Base-by-base conservation (phyloP, 768 basidiomycete genomes). In the Sistotremastrum suecicum region DNA sequence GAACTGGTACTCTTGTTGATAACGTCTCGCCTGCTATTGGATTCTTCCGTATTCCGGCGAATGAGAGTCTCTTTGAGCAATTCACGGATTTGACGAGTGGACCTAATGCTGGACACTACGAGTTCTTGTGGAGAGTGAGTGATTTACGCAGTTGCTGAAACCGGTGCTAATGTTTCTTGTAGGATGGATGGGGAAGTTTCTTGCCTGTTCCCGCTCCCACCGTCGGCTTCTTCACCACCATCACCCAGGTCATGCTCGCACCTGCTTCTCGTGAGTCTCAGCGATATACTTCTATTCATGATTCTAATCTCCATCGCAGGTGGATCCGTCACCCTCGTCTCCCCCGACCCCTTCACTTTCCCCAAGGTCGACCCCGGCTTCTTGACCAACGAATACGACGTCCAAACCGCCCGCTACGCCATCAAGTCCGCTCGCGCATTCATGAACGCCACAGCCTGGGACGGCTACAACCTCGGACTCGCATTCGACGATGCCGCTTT, bases 311-410 rank as follows among this genome's bases (percentile, higher is more conserved):
- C 20, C 20, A 20, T 41, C 11, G 29, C 39, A 55, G 54, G 51
- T 10, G 56, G 56, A 1, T 51, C 45, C 20, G 37, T 58, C 28
- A 50, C 48, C 4, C 48, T 58, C 10, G 36, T 32, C 4, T 43
- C 54, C 8, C 42, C 32, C 10, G 38, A 53, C 34, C 56, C 57
- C 3, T 51, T 56, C 42, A 51, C 47, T 10, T 12, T 20, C 28
- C 57, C 57, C 3, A n/a, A 51, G 35, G 50, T 58, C 35, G 45
- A 58, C 43, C 48, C 48, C 8, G 36, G 33, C 5, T 36, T 47
- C 20, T 61, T 64, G 30, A 45, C 43, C 5, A 41, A n/a, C 28
- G 9, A 28, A n/a, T 53, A 42, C 46, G 64, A 65, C 45, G 36
- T 60, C 40, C 46, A 44, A n/a, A 48, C 60, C 43, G 46, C 62